A percentile compares a stretch with the other conserved stretches of the same genome.
Evolutionary conservation across 2,329 filamentous ascomycete species (phyloP).

Genomic region (Cladobotryum mycophilum): DNA sequence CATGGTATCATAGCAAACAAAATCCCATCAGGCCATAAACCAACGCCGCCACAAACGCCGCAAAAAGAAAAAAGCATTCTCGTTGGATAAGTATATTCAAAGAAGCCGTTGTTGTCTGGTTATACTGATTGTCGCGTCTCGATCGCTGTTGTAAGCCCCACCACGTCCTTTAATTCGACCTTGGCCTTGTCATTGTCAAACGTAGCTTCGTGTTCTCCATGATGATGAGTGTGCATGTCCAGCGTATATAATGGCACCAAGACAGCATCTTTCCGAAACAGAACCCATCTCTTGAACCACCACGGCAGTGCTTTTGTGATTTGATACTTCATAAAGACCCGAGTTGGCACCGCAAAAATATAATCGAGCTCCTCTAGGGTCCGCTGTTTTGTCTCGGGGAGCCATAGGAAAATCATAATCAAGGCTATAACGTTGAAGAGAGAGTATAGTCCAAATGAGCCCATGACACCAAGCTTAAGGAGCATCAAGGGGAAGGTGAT

Average conservation of each 20-base stretch:
- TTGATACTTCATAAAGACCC: slow-evolving; percentile 52
- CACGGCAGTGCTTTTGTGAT: slow-evolving; percentile 50
- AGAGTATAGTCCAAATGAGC: slow-evolving; percentile 50
- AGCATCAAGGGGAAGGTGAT: slow-evolving; percentile 58
- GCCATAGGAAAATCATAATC: slow-evolving; percentile 49
- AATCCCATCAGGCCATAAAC: slow-evolving; percentile 6
- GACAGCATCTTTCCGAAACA: slow-evolving; percentile 39
- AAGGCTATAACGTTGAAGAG: slow-evolving; percentile 50
- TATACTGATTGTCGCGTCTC: slow-evolving; percentile 7
- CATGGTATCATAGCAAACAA: slow-evolving; percentile 12
- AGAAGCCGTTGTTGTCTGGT: too few species aligned
- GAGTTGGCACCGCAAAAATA: slow-evolving; percentile 54
- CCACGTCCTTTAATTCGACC: slow-evolving; percentile 33
- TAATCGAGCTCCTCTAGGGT: slow-evolving; percentile 52
- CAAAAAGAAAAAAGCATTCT: too few species aligned
- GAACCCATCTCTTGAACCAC: slow-evolving; percentile 53
- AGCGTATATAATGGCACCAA: slow-evolving; percentile 39
- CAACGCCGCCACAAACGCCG: not conserved
- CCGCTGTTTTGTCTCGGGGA: slow-evolving; percentile 54
- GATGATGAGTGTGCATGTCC: slow-evolving; percentile 27
- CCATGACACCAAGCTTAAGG: slow-evolving; percentile 34
- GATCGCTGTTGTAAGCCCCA: slow-evolving; percentile 23
- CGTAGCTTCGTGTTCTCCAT: slow-evolving; percentile 24
- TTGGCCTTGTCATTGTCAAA: slow-evolving; percentile 34
- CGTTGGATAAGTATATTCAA: too few species aligned